Evolutionary conservation across 2,329 filamentous ascomycete genomes (phyloP), one percentile per base, ranked within the genome.

Genomic region (Graphilbum sp.): DNA sequence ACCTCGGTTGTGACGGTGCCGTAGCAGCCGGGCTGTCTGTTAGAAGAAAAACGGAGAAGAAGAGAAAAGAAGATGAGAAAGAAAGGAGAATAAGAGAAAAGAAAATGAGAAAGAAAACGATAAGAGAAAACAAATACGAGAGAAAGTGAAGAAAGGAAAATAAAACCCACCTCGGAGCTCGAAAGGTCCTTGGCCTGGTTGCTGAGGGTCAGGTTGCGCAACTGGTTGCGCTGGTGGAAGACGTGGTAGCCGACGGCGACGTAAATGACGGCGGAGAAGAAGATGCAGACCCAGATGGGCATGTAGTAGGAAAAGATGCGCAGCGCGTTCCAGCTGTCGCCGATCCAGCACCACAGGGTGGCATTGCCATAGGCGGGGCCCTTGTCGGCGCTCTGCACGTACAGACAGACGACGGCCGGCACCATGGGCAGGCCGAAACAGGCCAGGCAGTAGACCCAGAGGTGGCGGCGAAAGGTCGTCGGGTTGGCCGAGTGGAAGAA

Each of bases 341-440:
- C 63, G 33, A 75, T 72, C 71, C 71, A 75, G 51, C 70, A 75
- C 71, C 71, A 75, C 18, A 75, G 63, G 70, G 69, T 72, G 18
- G 70, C 69, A 51, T 73, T 59, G 12, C 70, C 71, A 43, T 73
- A 75, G 1, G 71, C 55, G 3, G 54, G 52, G 0, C 60, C 58
- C 13, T 55, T 52, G 12, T 47, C 43, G 5, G 53, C 45, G 29
- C 49, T 52, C 20, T 55, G 56, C 38, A 80, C 57, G 34, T 81
- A 65, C 21, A 86, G 63, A 43, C 80, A 74, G 17, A 69, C 58
- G 21, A 87, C 51, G 0, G 79, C 71, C 9, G 81, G 78, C 25
- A 80, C 52, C 23, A 79, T 72, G 0, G 82, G 80, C 1, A 80
- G 49, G 0, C 81, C 80, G 41, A 86, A 90, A 53, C 79, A 84